Percentiles rank a stretch among this genome's conserved stretches.
Evolutionary conservation across 495 filamentous ascomycete genomes (phyloP).

Genomic region (Xylaria curta): DNA sequence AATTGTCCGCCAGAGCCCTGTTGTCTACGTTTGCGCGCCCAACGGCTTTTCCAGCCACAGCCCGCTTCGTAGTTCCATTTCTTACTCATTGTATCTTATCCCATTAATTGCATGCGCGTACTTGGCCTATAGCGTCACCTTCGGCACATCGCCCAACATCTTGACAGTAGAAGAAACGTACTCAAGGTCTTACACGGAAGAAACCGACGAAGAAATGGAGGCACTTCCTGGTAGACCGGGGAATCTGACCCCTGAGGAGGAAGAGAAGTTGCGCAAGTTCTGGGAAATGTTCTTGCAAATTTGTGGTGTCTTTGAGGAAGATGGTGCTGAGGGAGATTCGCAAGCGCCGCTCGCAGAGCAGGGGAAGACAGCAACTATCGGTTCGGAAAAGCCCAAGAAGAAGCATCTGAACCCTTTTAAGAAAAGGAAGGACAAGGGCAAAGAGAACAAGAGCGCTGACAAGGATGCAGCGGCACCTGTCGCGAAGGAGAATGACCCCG

Average conservation of each 20-base stretch:
- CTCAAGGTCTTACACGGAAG: not conserved
- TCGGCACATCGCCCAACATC: not conserved
- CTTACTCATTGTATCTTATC: constrained; percentile 16
- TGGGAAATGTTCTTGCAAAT: constrained; percentile 81
- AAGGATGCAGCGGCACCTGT: constrained; percentile 41
- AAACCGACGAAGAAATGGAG: constrained; percentile 42
- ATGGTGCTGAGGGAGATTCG: constrained; percentile 36
- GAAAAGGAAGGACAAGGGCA: constrained; percentile 43
- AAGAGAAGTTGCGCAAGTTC: constrained; percentile 85
- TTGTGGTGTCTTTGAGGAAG: constrained; percentile 67
- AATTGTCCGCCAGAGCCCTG: not conserved
- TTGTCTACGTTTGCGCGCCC: not conserved
- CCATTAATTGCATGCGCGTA: constrained; percentile 15
- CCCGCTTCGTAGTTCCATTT: constrained; percentile 19
- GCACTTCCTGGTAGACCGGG: constrained; percentile 78
- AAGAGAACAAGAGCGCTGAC: constrained; percentile 64
- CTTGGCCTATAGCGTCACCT: constrained; percentile 17
- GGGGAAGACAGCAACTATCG: constrained; percentile 33
- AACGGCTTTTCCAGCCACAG: constrained; percentile 2
- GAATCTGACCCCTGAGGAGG: constrained; percentile 86
- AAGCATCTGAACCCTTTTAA: constrained; percentile 66
- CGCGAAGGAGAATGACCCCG: constrained; percentile 60
- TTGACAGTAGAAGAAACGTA: not conserved
- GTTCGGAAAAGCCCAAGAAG: constrained; percentile 71
- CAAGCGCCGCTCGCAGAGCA: constrained; percentile 33